A percentile compares a stretch with the other conserved stretches of the same genome.
phyloP scores from a whole-genome alignment of 108 stramenopile genomes.

The Pseudonitzschia multistriata region DNA sequence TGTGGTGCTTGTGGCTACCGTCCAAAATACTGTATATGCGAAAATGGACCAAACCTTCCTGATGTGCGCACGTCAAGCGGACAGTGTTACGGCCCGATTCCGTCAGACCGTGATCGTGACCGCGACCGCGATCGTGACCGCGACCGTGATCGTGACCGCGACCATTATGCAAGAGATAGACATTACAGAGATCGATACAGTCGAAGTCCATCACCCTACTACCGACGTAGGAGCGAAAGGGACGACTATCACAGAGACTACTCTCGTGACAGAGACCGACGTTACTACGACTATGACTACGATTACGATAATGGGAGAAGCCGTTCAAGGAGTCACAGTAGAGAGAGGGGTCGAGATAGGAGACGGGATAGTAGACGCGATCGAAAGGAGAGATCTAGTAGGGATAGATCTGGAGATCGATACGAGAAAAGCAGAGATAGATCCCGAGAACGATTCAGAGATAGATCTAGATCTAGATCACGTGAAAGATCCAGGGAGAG shows the following conservation, averaged over 20 bases:
- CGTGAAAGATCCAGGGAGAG: slow-evolving; percentile 23
- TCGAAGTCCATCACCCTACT: slow-evolving; percentile 58
- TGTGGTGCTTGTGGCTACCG: slow-evolving; percentile 80
- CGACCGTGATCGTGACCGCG: slow-evolving; percentile 36
- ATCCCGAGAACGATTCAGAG: slow-evolving; percentile 24
- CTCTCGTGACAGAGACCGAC: slow-evolving; percentile 29
- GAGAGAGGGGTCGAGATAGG: slow-evolving; percentile 29
- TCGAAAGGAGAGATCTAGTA: slow-evolving; percentile 27
- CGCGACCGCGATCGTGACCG: too few relatives aligned
- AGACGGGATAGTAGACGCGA: slow-evolving; percentile 32
- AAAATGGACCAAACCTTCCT: slow-evolving; percentile 41
- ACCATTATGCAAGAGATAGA: slow-evolving; percentile 47
- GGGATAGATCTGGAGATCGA: slow-evolving; percentile 26
- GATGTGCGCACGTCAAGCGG: slow-evolving; percentile 31
- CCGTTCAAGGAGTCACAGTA: slow-evolving; percentile 36
- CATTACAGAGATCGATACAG: slow-evolving; percentile 51
- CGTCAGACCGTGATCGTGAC: slow-evolving; percentile 35
- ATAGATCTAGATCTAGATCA: slow-evolving; percentile 18
- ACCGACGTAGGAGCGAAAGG: slow-evolving; percentile 45
- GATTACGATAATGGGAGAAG: slow-evolving; percentile 34
- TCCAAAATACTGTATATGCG: slow-evolving; percentile 78
- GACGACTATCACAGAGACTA: slow-evolving; percentile 34
- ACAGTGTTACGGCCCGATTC: slow-evolving; percentile 35
- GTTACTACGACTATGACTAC: slow-evolving; percentile 25
- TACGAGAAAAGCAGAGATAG: slow-evolving; percentile 30